Percentiles rank a stretch among this genome's conserved stretches.
These are phyloP conservation scores for Zygoascus meyerae DNA, from an alignment of 1,139 yeast genomes.

Conservation along the genomic window DNA sequence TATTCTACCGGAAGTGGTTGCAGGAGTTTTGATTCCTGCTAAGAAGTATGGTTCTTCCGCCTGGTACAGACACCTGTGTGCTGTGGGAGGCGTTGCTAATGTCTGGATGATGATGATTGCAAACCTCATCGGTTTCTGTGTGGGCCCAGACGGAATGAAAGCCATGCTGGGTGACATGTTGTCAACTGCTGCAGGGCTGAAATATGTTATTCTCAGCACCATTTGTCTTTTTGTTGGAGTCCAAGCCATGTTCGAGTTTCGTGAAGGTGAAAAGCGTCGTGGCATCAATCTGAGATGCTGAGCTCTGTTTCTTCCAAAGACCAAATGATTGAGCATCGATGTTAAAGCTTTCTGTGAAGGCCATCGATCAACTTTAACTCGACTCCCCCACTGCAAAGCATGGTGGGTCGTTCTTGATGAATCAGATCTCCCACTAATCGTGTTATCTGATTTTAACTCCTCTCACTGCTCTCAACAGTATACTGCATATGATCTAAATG, in stretches of 20 bases:
- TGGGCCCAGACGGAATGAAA: conserved; percentile 80
- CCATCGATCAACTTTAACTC: too few species aligned
- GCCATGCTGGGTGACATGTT: conserved; percentile 65
- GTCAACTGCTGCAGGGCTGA: conserved; percentile 59
- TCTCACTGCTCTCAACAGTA: too few species aligned
- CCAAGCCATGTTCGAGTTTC: conserved; percentile 90
- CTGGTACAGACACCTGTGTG: conserved; percentile 82
- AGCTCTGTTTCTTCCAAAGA: too few species aligned
- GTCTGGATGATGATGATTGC: conserved; percentile 99
- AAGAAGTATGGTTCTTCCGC: conserved; percentile 35
- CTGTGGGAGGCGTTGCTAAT: conserved; percentile 78
- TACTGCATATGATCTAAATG: too few species aligned
- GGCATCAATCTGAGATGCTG: conserved; percentile 81
- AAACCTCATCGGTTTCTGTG: conserved; percentile 87
- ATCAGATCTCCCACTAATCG: too few species aligned
- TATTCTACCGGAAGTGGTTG: conserved; percentile 77
- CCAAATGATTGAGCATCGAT: too few species aligned
- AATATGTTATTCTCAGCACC: conserved; percentile 58
- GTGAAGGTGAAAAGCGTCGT: conserved; percentile 77
- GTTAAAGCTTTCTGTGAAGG: too few species aligned
- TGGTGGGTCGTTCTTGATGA: too few species aligned
- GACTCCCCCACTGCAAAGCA: too few species aligned
- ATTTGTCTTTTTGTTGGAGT: conserved; percentile 70
- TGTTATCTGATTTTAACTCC: too few species aligned
- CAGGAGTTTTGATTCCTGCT: conserved; percentile 42